Conservation (phyloP, 257 asterid genomes). For the Echites panduratus region DNA sequence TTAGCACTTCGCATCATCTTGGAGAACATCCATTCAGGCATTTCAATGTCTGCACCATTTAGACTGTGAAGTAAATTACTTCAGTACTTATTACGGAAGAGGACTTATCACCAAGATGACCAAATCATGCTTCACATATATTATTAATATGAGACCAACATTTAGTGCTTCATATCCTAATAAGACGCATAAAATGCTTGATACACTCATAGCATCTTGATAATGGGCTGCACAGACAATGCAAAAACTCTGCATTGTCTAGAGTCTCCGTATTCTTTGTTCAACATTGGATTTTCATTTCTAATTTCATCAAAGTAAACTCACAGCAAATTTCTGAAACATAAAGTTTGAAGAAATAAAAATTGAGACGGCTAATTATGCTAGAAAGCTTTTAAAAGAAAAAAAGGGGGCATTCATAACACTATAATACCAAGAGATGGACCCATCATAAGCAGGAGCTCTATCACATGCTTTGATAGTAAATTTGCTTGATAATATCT, state of each 20-base stretch:
- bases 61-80: slow-evolving; percentile 85
- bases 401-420: background rate
- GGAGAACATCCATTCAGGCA: slow-evolving; percentile 96
- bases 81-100: slow-evolving; percentile 30
- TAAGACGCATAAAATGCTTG: too few species aligned
- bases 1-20: slow-evolving; percentile 79
- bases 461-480: too few species aligned
- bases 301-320: background rate
- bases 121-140: background rate
- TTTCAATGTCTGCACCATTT: slow-evolving; percentile 97
- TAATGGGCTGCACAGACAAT: background rate
- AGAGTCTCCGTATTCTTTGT: background rate
- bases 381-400: background rate
- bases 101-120: slow-evolving; percentile 7
- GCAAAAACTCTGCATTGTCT: background rate
- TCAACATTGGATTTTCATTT: background rate
- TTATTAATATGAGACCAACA: background rate
- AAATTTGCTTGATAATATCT: background rate
- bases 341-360: background rate
- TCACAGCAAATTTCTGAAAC: background rate
- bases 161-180: too few species aligned
- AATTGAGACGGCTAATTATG: background rate
- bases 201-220: background rate
- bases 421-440: background rate
- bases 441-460: background rate